These are phyloP conservation scores for Alternaria tenuissima DNA, from an alignment of 2,329 filamentous ascomycete species.

Conservation along the genomic window DNA sequence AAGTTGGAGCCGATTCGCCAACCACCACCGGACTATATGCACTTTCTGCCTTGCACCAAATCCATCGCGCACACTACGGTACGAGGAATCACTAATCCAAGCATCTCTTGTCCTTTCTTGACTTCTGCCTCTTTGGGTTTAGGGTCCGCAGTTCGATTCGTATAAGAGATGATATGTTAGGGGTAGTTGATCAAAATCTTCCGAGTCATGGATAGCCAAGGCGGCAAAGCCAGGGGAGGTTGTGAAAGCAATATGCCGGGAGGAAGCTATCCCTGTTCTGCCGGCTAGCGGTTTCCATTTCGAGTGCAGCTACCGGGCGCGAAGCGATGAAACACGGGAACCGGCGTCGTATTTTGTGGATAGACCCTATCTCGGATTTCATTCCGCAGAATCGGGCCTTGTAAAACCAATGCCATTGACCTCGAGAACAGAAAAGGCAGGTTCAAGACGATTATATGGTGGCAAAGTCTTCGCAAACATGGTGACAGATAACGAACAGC, in stretches of 20 bases:
- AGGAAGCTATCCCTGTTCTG: neutral
- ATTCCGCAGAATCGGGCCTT: constrained; percentile 8
- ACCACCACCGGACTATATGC: neutral
- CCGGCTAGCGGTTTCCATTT: constrained; percentile 3
- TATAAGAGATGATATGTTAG: constrained; percentile 1
- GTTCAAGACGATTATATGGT: neutral
- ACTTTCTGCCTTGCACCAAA: constrained; percentile 4
- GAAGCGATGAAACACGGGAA: constrained; percentile 4
- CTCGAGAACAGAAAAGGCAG: constrained; percentile 3
- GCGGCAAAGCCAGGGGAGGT: neutral
- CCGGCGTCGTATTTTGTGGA: constrained; percentile 5
- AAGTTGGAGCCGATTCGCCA: neutral
- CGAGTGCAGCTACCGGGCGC: constrained; percentile 7
- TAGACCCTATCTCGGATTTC: neutral
- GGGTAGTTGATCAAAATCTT: neutral
- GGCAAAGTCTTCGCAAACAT: neutral
- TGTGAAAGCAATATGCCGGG: neutral
- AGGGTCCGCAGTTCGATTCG: neutral
- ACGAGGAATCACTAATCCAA: neutral
- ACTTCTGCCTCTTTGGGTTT: constrained; percentile 11
- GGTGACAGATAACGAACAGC: neutral
- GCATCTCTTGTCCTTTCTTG: constrained; percentile 10
- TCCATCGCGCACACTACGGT: neutral
- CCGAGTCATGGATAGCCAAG: constrained; percentile 4
- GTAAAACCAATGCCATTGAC: neutral